Evolutionary conservation across 2,329 filamentous ascomycete species (phyloP).

Genomic region (Colletotrichum agaves): DNA sequence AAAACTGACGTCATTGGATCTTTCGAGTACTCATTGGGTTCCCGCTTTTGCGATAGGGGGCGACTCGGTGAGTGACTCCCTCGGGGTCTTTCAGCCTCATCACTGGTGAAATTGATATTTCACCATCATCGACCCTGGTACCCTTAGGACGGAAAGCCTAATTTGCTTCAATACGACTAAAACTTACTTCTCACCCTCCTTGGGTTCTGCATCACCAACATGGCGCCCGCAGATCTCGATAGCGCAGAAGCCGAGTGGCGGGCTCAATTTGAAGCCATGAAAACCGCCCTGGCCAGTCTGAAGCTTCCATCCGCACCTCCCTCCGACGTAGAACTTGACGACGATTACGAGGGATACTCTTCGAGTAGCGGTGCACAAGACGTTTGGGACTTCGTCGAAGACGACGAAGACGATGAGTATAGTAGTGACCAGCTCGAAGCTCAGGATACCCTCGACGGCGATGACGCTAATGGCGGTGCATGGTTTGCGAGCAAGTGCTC

Average conservation of each 20-base stretch:
- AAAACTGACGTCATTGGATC: conserved; percentile 26
- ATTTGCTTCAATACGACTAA: not conserved
- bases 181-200: not conserved
- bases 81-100: not conserved
- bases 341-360: conserved; percentile 67
- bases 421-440: conserved; percentile 65
- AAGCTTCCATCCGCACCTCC: conserved; percentile 53
- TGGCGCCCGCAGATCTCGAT: conserved; percentile 49
- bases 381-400: conserved; percentile 92
- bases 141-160: not conserved
- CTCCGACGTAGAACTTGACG: conserved; percentile 68
- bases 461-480: conserved; percentile 61
- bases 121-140: not conserved
- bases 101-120: conserved; percentile 11
- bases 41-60: not conserved
- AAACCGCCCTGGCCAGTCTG: conserved; percentile 81
- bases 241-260: conserved; percentile 77
- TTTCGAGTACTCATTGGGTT: not conserved
- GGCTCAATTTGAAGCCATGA: conserved; percentile 86
- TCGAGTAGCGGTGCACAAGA: conserved; percentile 77
- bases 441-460: conserved; percentile 43
- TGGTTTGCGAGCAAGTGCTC: conserved; percentile 81
- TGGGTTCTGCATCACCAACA: conserved; percentile 35
- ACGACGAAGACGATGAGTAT: conserved; percentile 72
- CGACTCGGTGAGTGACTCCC: conserved; percentile 31